phyloP scores from a whole-genome alignment of 1,284 basidiomycete species.

The Phlebopus sp. region DNA sequence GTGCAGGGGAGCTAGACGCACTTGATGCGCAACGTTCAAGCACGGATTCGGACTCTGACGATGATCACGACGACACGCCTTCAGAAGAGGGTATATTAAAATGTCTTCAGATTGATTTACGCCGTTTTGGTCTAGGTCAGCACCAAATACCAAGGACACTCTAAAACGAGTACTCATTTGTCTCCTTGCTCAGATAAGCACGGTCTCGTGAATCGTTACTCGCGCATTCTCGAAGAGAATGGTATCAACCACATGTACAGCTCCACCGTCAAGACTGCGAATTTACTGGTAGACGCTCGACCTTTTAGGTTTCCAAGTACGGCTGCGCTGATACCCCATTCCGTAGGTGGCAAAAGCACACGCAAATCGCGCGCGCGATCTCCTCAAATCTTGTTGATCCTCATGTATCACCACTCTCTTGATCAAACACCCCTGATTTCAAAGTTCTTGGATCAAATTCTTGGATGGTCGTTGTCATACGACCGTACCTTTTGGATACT shows the following conservation, averaged over 20 bases:
- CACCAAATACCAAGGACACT: slow-evolving; percentile 8
- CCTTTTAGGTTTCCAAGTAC: background rate
- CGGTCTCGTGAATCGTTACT: slow-evolving; percentile 75
- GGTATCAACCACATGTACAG: slow-evolving; percentile 83
- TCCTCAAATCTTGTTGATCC: slow-evolving; percentile 31
- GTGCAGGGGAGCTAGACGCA: slow-evolving; percentile 61
- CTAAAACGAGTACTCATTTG: slow-evolving; percentile 5
- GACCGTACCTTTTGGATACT: slow-evolving; percentile 11
- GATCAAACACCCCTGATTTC: slow-evolving; percentile 1
- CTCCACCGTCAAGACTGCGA: slow-evolving; percentile 82
- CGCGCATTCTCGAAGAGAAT: slow-evolving; percentile 64
- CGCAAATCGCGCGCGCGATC: slow-evolving; percentile 27
- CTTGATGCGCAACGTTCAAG: slow-evolving; percentile 42
- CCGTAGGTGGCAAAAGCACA: slow-evolving; percentile 28
- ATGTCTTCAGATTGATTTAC: slow-evolving; percentile 69
- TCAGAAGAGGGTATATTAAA: slow-evolving; percentile 42
- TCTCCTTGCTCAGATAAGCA: slow-evolving; percentile 53
- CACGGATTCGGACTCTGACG: slow-evolving; percentile 33
- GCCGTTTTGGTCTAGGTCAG: slow-evolving; percentile 66
- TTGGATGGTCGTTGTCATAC: slow-evolving; percentile 4
- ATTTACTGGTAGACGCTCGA: slow-evolving; percentile 56
- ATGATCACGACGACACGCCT: slow-evolving; percentile 31
- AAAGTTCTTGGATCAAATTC: background rate
- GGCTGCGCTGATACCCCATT: background rate
- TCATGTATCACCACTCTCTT: background rate